Evolutionary conservation across 2,329 filamentous ascomycete species (phyloP).

Genomic region (Rhinocladiella similis): DNA sequence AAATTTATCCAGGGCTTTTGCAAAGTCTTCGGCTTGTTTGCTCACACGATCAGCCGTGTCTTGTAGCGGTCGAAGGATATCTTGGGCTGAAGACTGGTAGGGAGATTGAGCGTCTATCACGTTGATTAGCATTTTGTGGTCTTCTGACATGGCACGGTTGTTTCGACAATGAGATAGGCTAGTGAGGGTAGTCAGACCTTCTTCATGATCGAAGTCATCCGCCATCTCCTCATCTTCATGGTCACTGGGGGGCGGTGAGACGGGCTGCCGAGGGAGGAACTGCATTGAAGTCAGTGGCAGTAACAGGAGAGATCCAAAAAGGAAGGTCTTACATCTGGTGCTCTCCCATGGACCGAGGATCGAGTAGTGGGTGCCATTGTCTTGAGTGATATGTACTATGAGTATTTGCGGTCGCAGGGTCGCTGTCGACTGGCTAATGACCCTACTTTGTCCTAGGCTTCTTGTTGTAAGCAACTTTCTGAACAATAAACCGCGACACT

Average conservation of each 20-base stretch:
- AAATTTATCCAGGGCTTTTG: conserved; percentile 77
- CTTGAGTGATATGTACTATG: not conserved
- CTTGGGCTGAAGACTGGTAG: conserved; percentile 37
- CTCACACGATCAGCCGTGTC: conserved; percentile 68
- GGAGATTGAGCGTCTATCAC: conserved; percentile 19
- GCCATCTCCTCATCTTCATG: conserved; percentile 31
- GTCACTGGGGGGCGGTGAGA: conserved; percentile 14
- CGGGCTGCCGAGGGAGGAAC: not conserved
- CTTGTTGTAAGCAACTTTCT: too few species aligned
- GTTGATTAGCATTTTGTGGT: conserved; percentile 32
- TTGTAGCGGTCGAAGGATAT: conserved; percentile 61
- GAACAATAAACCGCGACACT: too few species aligned
- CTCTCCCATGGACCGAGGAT: conserved; percentile 31
- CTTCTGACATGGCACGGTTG: conserved; percentile 10
- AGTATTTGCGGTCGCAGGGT: not conserved
- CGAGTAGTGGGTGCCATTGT: conserved; percentile 43
- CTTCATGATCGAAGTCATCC: conserved; percentile 34
- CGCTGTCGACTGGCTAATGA: too few species aligned
- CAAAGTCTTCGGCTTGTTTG: conserved; percentile 83
- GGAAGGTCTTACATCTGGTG: conserved; percentile 12
- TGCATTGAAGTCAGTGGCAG: not conserved
- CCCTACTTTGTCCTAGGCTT: too few species aligned
- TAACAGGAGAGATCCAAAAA: not conserved
- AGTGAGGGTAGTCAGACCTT: conserved; percentile 18
- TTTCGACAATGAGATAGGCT: not conserved